These are phyloP conservation scores for Xylaria bambusicola DNA, from an alignment of 495 filamentous ascomycete genomes.

Conservation along the genomic window DNA sequence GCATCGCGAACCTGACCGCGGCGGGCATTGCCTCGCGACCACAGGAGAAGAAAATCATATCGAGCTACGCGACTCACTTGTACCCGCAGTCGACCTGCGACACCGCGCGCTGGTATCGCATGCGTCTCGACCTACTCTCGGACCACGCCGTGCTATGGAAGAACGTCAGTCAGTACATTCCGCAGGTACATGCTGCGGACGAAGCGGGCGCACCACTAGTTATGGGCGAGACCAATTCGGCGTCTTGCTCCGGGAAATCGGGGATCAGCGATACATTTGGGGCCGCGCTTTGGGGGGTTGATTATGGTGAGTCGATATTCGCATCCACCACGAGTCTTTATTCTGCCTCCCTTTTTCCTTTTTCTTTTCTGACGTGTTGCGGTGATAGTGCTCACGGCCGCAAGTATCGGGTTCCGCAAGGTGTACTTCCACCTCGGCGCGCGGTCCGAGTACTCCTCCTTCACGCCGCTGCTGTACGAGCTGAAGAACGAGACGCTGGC, in stretches of 20 bases:
- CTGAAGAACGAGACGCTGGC: conserved; percentile 29
- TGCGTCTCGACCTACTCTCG: conserved; percentile 30
- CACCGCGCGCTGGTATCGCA: conserved; percentile 25
- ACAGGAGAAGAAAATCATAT: conserved; percentile 46
- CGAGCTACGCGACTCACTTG: conserved; percentile 32
- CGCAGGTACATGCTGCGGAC: conserved; percentile 26
- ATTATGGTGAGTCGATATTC: conserved; percentile 29
- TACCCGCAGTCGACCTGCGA: conserved; percentile 39
- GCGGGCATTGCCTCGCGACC: conserved; percentile 65
- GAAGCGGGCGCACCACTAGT: conserved; percentile 31
- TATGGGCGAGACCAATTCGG: conserved; percentile 44
- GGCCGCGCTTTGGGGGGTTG: conserved; percentile 40
- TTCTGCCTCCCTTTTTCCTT: no score
- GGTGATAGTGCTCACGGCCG: conserved; percentile 30
- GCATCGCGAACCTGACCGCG: conserved; percentile 42
- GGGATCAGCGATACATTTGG: conserved; percentile 41
- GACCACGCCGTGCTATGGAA: conserved; percentile 30
- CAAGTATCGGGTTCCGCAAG: conserved; percentile 34
- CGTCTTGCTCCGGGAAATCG: conserved; percentile 34
- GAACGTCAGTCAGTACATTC: conserved; percentile 20
- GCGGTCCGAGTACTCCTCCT: conserved; percentile 32
- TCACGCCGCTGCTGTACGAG: conserved; percentile 27
- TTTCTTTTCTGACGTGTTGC: no score
- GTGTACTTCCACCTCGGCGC: conserved; percentile 43
- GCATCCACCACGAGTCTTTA: no score